Evolutionary conservation across 1,139 yeast genomes (phyloP), one percentile per base, ranked within the genome.

Genomic region (Saccharomyces pastorianus): DNA sequence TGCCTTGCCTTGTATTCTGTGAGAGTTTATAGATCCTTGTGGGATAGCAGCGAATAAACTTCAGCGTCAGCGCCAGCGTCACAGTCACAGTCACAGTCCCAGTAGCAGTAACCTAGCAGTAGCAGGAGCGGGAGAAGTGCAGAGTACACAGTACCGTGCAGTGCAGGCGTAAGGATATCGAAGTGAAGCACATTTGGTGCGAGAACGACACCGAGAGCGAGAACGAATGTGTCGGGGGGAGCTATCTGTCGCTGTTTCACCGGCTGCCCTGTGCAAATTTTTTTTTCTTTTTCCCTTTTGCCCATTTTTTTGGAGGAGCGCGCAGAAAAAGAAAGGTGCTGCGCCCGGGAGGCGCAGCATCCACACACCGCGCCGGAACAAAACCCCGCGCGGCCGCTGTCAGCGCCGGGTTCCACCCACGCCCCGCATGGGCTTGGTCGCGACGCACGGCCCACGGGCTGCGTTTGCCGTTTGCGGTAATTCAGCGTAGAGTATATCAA

Each of bases 321-420:
- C n/a, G n/a, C 42, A 38, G 13, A 9, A 11, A 9, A 13, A 6
- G 11, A 6, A 4, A 23, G 13, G 23, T 4, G 23, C 42, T 38
- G 42, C 42, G 42, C 42, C 42, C 8, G n/a, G n/a, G n/a, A n/a
- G n/a, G n/a, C 42, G 20, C 9, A 8, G 25, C 42, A 38, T 4
- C 44, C 23, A 6, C 25, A 38, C 44, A 38, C 25, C 44, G 5
- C 44, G 9, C 44, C 13, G 1, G 9, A n/a, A 17, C n/a, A 38
- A 38, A 38, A 38, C 44, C 44, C 44, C 44, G 44, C 44, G 44
- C 44, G 44, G 44, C 44, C 25, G 44, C 9, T n/a, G 44, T 38
- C 44, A 38, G 44, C 9, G 4, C 20, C 20, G 3, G 13, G n/a
- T 6, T 34, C 13, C 44, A 38, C 44, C 44, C 44, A 38, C 6